phyloP scores from a whole-genome alignment of 1,284 basidiomycete genomes.

The Fomitopsis pinicola region DNA sequence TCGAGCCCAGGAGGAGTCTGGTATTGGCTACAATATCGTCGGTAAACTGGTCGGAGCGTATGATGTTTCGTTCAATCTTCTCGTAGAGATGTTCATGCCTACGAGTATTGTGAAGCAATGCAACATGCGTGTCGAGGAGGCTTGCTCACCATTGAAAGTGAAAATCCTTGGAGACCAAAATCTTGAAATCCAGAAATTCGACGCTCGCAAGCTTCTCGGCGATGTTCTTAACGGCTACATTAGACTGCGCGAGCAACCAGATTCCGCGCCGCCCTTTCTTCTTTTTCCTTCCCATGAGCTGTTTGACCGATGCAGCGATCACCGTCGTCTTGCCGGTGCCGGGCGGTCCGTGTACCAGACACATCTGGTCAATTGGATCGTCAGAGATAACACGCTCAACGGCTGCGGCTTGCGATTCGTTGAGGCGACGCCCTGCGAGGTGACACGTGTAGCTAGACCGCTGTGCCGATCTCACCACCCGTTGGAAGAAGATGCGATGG shows the following conservation, averaged over 20 bases:
- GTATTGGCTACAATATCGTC: constrained; percentile 10
- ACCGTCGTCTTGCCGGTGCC: constrained; percentile 32
- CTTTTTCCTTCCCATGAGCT: constrained; percentile 7
- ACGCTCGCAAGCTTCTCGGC: constrained; percentile 40
- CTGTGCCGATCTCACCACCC: background rate
- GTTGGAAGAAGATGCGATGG: constrained; percentile 2
- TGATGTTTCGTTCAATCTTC: constrained; percentile 36
- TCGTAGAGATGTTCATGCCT: constrained; percentile 73
- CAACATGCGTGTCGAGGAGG: too few relatives aligned
- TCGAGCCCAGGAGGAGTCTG: constrained; percentile 30
- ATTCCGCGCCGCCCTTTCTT: constrained; percentile 8
- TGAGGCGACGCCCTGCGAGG: constrained; percentile 9
- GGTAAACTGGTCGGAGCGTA: constrained; percentile 45
- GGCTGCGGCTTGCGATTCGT: constrained; percentile 14
- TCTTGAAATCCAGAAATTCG: constrained; percentile 32
- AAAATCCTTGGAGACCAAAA: constrained; percentile 51
- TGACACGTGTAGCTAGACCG: background rate
- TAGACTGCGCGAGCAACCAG: constrained; percentile 34
- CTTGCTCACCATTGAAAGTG: constrained; percentile 49
- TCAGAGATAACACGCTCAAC: constrained; percentile 12
- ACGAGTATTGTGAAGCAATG: constrained; percentile 1
- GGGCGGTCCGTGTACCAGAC: constrained; percentile 18
- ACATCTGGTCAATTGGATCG: background rate
- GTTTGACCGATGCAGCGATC: constrained; percentile 26
- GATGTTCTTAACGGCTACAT: constrained; percentile 49